These are phyloP conservation scores for Syzygium jambos DNA, from an alignment of 345 rosid species.

Conservation along the genomic window DNA sequence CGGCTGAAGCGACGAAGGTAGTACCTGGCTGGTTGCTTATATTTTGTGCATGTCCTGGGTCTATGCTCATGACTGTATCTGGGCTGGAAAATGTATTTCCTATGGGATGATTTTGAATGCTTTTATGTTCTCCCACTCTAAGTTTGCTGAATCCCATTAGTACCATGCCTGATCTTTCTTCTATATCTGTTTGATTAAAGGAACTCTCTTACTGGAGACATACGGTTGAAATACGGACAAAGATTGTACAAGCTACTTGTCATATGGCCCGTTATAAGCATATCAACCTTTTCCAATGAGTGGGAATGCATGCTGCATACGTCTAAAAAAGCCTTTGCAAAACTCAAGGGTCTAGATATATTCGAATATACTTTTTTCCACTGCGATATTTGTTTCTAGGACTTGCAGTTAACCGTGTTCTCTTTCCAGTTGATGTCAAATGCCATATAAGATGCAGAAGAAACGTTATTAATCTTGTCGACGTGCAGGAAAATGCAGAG, in stretches of 20 bases:
- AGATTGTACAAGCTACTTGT: neutral
- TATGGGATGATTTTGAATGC: neutral
- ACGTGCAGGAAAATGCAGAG: constrained; percentile 44
- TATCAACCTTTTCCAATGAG: neutral
- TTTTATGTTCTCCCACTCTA: neutral
- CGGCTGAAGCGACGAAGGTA: constrained; percentile 44
- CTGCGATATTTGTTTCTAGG: neutral
- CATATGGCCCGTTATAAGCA: neutral
- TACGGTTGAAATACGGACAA: neutral
- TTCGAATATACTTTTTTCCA: neutral
- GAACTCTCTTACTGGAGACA: neutral
- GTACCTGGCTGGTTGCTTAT: constrained; percentile 18
- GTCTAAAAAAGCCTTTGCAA: neutral
- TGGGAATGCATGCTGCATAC: neutral
- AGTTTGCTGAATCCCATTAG: neutral
- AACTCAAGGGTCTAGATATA: neutral
- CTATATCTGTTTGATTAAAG: neutral
- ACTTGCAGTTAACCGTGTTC: neutral
- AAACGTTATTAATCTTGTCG: neutral
- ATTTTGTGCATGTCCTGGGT: neutral
- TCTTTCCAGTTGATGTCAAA: neutral
- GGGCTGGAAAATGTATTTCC: neutral
- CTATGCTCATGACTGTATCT: neutral
- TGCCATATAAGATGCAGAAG: neutral
- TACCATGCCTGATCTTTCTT: neutral